Base-by-base conservation (phyloP, 495 filamentous ascomycete genomes). In the Talaromyces thailandensis region DNA sequence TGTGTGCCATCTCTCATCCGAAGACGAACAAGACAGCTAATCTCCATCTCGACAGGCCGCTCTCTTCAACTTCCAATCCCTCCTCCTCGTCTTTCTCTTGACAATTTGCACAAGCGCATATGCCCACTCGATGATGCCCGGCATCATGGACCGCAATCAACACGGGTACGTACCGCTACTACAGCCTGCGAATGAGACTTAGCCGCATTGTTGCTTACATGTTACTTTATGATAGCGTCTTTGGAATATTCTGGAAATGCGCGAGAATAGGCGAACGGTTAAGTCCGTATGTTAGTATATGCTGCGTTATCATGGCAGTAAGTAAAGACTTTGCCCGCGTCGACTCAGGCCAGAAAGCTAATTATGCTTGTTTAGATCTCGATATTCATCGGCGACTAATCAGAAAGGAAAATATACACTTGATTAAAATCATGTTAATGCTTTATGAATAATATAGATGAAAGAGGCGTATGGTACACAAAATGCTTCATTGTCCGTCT, bases 11-110 rank as follows among this genome's bases (percentile, higher is more conserved):
- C 14, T 9, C 35, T 40, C 18, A 52, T 11, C 24, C 3, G 4
- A 25, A 52, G 11, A 52, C 6, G 26, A 29, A 55, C 51, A 28
- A 55, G 11, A 55, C 51, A 2, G 51, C 51, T 55, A 55, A 55
- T 24, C 26, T 55, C 23, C n/a, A 14, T 2, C 2, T 55, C 14
- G 23, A 55, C 18, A 96, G 94, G 88, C 93, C 64, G 94, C 95
- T 29, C 86, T 98, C 64, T 98, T 98, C 86, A 96, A 98, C 77
- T 96, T 98, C 81, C 90, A 95, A 70, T 92, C 90, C 58, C 86
- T 97, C 62, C 82, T 98, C 48, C 84, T 97, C 66, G 91, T 96
- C 68, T 87, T 98, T 68, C 86, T 98, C 51, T 89, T 98, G 67
- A 84, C 93, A 64, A 94, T 98, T 70, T 98, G 94, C 79, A 97